These are phyloP conservation scores for Aspergillus hiratsukae DNA, from an alignment of 2,329 filamentous ascomycete genomes.

Conservation along the genomic window DNA sequence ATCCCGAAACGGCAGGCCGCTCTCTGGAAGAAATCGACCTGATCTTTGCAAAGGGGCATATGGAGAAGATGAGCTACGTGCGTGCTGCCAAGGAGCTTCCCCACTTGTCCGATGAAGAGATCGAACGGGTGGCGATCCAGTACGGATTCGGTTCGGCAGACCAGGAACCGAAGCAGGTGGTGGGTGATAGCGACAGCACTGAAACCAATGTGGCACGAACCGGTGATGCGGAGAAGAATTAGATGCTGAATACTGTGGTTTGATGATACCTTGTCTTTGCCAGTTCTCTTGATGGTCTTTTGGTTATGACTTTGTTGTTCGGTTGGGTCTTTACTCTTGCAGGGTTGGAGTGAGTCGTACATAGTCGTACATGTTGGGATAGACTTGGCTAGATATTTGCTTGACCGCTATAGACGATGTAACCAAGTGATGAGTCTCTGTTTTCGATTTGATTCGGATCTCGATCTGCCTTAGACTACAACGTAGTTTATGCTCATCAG, in stretches of 20 bases:
- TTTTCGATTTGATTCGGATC: no score
- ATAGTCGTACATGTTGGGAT: no score
- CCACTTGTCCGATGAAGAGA: conserved; percentile 29
- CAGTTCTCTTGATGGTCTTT: no score
- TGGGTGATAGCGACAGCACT: neutral
- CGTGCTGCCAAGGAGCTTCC: conserved; percentile 30
- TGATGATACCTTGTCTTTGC: neutral
- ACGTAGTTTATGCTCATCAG: no score
- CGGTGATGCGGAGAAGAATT: neutral
- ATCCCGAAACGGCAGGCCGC: conserved; percentile 47
- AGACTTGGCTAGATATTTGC: no score
- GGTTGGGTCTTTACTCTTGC: no score
- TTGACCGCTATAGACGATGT: no score
- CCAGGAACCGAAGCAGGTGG: neutral
- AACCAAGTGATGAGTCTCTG: no score
- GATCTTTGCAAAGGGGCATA: conserved; percentile 42
- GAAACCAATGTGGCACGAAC: neutral
- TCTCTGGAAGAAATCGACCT: conserved; percentile 43
- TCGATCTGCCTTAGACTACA: no score
- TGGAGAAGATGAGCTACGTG: conserved; percentile 40
- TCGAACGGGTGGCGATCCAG: neutral
- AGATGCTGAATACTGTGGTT: no score
- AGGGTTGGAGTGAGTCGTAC: no score
- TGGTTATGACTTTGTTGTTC: no score
- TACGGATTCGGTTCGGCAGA: neutral